Evolutionary conservation across 208 protist species (phyloP), one percentile per base, ranked within the genome.

Genomic region (Phytomonas sp.): DNA sequence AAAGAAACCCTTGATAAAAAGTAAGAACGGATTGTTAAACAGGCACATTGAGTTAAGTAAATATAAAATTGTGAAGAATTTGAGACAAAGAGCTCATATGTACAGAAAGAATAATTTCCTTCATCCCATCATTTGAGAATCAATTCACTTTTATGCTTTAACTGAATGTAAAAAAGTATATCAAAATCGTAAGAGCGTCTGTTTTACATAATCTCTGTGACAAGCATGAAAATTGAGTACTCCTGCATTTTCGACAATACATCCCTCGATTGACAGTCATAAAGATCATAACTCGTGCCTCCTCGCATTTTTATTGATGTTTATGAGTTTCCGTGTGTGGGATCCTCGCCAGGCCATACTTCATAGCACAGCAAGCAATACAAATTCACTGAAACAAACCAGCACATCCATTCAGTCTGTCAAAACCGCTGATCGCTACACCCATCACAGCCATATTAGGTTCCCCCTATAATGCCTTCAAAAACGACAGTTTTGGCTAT

Each of bases 1-100:
- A 28, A 70, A 31, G 63, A 46, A 70, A 68, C 66, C 7, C 71
- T 62, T 68, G 63, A 72, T 13, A 60, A 67, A 65, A 72, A 73
- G 32, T 60, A 33, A 70, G 62, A 60, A 30, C n/a, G 69, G 63
- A 64, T 69, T 7, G 62, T 17, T 74, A 36, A 77, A 65, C n/a
- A 53, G 43, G 28, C 6, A 62, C 5, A 60, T 37, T 6, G 1
- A 7, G 23, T 29, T 34, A 32, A 62, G 7, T 53, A 60, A 30
- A 68, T 11, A 26, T 7, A 1, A 26, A 29, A 53, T 68, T 65
- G 62, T n/a, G 62, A 67, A 34, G 63, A 20, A 67, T 60, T n/a
- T 32, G 30, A 66, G 60, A 5, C 5, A 66, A 61, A 68, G 28
- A 37, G 68, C 34, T 31, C 56, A 40, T 59, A 61, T 46, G 37